A percentile compares a stretch with the other conserved stretches of the same genome.
Evolutionary conservation across 257 asterid genomes (phyloP).

Genomic region (Rubia yunnanensis): DNA sequence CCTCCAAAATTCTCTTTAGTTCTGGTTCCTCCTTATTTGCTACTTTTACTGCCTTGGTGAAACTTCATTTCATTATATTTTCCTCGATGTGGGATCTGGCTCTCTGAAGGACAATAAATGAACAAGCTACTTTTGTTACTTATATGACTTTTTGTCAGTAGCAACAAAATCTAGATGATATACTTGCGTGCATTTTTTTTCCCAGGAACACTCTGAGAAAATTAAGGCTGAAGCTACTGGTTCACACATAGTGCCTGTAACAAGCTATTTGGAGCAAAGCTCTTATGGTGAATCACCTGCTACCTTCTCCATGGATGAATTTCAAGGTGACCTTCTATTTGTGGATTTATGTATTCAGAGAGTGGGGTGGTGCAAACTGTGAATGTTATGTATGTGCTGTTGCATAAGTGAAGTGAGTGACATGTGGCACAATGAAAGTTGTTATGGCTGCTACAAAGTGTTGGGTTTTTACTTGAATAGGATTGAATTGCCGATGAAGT

Average conservation of each 20-base stretch:
- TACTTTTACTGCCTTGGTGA: neutral
- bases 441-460: neutral
- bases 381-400: neutral
- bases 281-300: constrained; percentile 41
- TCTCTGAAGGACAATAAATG: neutral
- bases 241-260: constrained; percentile 32
- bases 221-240: constrained; percentile 64
- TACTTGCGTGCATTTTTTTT: constrained; percentile 12
- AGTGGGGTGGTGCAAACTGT: neutral
- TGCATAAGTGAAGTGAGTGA: neutral
- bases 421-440: too few species aligned
- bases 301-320: constrained; percentile 73
- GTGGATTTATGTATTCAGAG: neutral
- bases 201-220: constrained; percentile 68
- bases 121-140: neutral
- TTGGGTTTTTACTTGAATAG: neutral
- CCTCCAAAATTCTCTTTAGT: neutral
- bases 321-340: constrained; percentile 49
- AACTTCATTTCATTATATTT: neutral
- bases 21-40: neutral
- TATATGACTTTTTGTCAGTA: neutral
- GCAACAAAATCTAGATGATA: neutral
- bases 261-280: constrained; percentile 25
- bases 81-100: neutral
- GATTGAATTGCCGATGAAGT: neutral